Conservation (phyloP, 371 early-diverging fungal genomes). For the Batrachochytrium dendrobatidis region DNA sequence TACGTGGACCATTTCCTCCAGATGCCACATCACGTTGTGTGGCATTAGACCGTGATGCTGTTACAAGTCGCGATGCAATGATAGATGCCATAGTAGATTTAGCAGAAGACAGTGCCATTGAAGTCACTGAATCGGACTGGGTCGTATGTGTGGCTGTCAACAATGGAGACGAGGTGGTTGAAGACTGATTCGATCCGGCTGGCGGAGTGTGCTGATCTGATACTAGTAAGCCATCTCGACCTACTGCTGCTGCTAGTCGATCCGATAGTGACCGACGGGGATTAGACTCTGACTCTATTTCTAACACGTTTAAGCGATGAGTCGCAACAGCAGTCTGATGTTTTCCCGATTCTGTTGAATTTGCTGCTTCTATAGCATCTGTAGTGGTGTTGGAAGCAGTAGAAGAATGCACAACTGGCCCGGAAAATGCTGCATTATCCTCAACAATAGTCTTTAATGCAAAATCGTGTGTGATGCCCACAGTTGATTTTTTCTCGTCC, state of each 20-base stretch:
- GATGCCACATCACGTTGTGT: neutral
- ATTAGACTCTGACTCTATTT: no score
- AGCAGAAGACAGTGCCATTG: no score
- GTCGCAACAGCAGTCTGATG: neutral
- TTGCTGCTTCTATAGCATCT: neutral
- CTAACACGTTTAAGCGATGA: no score
- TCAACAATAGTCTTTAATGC: neutral
- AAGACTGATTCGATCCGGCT: slow-evolving; percentile 1
- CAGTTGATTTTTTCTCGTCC: neutral
- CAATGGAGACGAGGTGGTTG: neutral
- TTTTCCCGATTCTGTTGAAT: neutral
- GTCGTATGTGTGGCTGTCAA: neutral
- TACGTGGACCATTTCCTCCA: neutral
- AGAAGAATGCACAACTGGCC: neutral
- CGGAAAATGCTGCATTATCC: neutral
- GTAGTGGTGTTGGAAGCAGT: neutral
- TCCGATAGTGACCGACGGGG: neutral
- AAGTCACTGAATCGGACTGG: slow-evolving; percentile 2
- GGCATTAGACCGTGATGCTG: neutral
- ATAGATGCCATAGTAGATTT: no score
- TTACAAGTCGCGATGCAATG: no score
- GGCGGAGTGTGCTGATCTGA: neutral
- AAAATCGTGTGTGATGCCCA: neutral
- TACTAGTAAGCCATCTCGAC: neutral
- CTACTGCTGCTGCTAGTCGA: neutral